Conservation (phyloP, 306 rosid genomes). For the Vicia villosa region DNA sequence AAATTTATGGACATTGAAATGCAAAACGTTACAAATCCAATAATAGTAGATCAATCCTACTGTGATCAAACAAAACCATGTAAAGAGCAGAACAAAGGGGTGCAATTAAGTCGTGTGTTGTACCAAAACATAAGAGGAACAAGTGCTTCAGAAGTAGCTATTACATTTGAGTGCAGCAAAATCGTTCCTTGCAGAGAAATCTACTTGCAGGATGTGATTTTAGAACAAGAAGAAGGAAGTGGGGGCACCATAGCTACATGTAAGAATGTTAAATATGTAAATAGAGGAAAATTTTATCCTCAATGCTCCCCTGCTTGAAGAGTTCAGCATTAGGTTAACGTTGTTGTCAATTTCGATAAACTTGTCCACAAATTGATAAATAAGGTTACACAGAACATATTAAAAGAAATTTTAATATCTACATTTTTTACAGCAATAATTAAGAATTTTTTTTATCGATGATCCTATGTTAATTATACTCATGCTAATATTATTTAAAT, state of each 20-base stretch:
- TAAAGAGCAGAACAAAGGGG: constrained; percentile 55
- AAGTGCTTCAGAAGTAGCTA: constrained; percentile 72
- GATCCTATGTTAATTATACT: too few relatives aligned
- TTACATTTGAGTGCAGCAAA: constrained; percentile 69
- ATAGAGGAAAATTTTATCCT: constrained; percentile 60
- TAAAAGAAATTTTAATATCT: too few relatives aligned
- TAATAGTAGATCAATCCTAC: constrained; percentile 82
- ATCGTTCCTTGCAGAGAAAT: constrained; percentile 55
- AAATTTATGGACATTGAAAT: constrained; percentile 56
- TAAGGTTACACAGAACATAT: too few relatives aligned
- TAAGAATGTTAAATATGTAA: constrained; percentile 50
- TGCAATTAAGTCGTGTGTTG: constrained; percentile 60
- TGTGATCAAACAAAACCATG: constrained; percentile 68
- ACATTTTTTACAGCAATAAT: too few relatives aligned
- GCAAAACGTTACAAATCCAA: constrained; percentile 76
- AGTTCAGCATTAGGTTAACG: not conserved
- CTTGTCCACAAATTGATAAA: not conserved
- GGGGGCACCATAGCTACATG: constrained; percentile 57
- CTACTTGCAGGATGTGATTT: constrained; percentile 49
- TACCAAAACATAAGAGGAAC: constrained; percentile 76
- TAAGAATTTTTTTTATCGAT: too few relatives aligned
- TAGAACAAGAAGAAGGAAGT: constrained; percentile 41
- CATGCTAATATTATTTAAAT: too few relatives aligned
- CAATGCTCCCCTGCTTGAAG: constrained; percentile 45
- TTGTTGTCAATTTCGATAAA: not conserved